Percentiles rank a stretch among this genome's conserved stretches.
Conservation (phyloP, 2,329 filamentous ascomycete species). For the Colletotrichum endophyticum region DNA sequence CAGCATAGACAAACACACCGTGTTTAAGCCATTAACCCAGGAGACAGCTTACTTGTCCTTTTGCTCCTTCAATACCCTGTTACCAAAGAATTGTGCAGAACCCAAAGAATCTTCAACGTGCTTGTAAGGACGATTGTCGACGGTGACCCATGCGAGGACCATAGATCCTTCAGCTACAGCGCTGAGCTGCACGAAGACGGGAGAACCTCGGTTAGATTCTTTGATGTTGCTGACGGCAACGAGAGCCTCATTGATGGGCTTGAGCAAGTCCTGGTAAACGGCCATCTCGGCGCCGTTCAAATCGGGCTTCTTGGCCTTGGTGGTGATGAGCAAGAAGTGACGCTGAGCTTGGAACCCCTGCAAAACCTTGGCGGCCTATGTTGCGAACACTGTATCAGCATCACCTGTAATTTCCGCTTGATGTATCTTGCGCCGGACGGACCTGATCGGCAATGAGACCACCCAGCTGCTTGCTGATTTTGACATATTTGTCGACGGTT, state of each 20-base stretch:
- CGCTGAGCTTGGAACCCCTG: constrained; percentile 83
- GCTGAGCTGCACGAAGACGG: constrained; percentile 81
- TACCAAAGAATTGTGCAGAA: constrained; percentile 91
- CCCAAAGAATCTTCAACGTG: constrained; percentile 84
- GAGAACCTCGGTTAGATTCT: constrained; percentile 78
- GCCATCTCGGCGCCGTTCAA: constrained; percentile 63
- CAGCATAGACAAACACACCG: not conserved
- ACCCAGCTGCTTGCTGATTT: constrained; percentile 78
- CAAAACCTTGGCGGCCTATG: constrained; percentile 56
- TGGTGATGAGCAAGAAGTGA: constrained; percentile 85
- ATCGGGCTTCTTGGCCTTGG: constrained; percentile 91
- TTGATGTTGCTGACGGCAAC: constrained; percentile 80
- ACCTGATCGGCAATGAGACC: constrained; percentile 83
- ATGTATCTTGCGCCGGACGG: constrained; percentile 27
- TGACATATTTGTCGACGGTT: constrained; percentile 79
- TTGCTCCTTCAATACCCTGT: constrained; percentile 88
- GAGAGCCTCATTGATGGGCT: constrained; percentile 84
- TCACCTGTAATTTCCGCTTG: not conserved
- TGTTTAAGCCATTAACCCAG: not conserved
- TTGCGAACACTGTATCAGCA: not conserved
- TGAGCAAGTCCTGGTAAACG: constrained; percentile 77
- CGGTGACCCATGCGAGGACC: constrained; percentile 87
- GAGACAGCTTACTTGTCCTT: constrained; percentile 65
- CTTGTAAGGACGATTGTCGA: constrained; percentile 82
- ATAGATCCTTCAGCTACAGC: constrained; percentile 90